phyloP scores from a whole-genome alignment of 1,139 yeast genomes.

The Kodamaea sp. region DNA sequence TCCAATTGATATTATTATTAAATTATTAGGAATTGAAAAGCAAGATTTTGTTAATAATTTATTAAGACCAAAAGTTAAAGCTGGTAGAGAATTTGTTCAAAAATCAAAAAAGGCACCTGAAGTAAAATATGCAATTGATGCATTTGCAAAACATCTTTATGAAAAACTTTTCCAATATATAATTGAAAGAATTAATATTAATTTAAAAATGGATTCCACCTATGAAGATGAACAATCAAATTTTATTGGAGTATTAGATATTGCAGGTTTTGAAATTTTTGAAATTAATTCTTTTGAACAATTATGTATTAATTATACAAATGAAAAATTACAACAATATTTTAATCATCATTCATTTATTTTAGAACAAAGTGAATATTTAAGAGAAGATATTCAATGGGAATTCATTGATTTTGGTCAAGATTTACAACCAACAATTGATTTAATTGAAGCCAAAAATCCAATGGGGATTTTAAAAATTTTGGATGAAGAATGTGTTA shows the following conservation, averaged over 20 bases:
- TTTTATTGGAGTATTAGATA: constrained; percentile 91
- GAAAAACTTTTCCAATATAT: constrained; percentile 79
- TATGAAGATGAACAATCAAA: constrained; percentile 31
- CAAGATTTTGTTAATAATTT: constrained; percentile 55
- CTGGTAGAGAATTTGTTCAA: constrained; percentile 82
- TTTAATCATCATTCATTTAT: constrained; percentile 98
- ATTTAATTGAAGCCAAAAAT: constrained; percentile 70
- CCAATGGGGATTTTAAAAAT: constrained; percentile 89
- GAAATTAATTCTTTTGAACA: constrained; percentile 92
- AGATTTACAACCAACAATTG: constrained; percentile 92
- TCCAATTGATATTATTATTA: constrained; percentile 56
- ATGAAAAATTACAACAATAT: constrained; percentile 93
- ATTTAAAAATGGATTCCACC: constrained; percentile 38
- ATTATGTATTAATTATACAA: constrained; percentile 92
- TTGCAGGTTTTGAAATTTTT: constrained; percentile 97
- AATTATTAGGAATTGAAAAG: constrained; percentile 61
- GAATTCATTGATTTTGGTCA: constrained; percentile 95
- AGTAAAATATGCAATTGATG: constrained; percentile 79
- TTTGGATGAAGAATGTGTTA: constrained; percentile 91
- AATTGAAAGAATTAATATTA: constrained; percentile 73
- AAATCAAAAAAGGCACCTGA: constrained; percentile 80
- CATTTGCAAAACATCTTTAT: constrained; percentile 81
- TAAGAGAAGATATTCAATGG: constrained; percentile 94
- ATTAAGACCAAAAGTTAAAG: constrained; percentile 80
- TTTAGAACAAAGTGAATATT: constrained; percentile 91